A percentile compares a stretch with the other conserved stretches of the same genome.
These are phyloP conservation scores for Shiraia bambusicola DNA, from an alignment of 2,329 filamentous ascomycete genomes.

Conservation along the genomic window DNA sequence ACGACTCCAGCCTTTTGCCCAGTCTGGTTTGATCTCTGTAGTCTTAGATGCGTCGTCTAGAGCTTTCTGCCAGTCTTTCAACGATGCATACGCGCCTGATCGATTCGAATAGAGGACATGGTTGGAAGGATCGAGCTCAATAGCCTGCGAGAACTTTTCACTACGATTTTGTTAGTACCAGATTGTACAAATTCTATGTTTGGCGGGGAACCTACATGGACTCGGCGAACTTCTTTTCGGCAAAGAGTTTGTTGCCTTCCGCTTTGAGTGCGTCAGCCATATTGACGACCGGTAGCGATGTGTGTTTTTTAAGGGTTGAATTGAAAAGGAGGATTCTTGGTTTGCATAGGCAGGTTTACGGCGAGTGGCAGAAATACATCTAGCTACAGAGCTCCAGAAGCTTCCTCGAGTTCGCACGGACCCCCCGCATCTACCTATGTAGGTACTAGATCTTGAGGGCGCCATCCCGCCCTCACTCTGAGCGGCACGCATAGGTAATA, in stretches of 20 bases:
- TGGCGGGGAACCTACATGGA: constrained; percentile 72
- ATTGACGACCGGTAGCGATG: constrained; percentile 15
- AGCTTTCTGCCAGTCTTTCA: constrained; percentile 83
- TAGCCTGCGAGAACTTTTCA: constrained; percentile 92
- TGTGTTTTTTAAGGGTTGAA: constrained; percentile 1
- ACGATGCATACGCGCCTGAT: constrained; percentile 82
- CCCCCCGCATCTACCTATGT: constrained; percentile 20
- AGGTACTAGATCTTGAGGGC: constrained; percentile 33
- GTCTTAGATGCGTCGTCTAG: constrained; percentile 91
- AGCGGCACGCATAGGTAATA: background rate
- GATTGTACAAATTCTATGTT: constrained; percentile 4
- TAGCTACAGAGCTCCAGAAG: constrained; percentile 36
- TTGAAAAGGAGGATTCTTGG: constrained; percentile 4
- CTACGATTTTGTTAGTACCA: constrained; percentile 50
- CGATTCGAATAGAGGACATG: constrained; percentile 98
- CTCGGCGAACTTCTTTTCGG: constrained; percentile 93
- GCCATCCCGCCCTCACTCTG: constrained; percentile 17
- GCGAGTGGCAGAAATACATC: constrained; percentile 37
- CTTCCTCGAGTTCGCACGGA: constrained; percentile 29
- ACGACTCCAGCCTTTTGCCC: constrained; percentile 93
- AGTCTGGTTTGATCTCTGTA: constrained; percentile 92
- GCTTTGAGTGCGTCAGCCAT: constrained; percentile 88
- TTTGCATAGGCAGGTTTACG: constrained; percentile 21
- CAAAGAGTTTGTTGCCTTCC: constrained; percentile 97
- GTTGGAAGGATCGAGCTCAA: constrained; percentile 82